A percentile compares a stretch with the other conserved stretches of the same genome.
These are phyloP conservation scores for Herpomyces periplanetae DNA, from an alignment of 2,329 filamentous ascomycete genomes.

Conservation along the genomic window DNA sequence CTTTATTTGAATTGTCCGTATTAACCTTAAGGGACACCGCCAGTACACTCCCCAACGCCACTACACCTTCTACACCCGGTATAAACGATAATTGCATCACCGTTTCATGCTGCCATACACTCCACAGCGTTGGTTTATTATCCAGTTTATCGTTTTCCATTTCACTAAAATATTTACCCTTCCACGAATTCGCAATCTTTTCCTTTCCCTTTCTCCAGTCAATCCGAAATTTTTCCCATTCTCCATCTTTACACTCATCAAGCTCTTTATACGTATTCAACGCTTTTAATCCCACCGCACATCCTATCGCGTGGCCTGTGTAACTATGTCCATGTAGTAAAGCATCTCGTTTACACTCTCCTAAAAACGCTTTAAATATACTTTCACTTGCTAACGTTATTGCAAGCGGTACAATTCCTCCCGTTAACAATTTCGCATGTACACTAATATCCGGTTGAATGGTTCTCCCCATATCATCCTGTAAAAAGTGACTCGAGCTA, in stretches of 20 bases:
- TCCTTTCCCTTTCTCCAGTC: slow-evolving; percentile 9
- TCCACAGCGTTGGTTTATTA: slow-evolving; percentile 13
- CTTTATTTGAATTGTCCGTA: no score
- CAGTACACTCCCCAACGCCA: slow-evolving; percentile 33
- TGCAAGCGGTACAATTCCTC: slow-evolving; percentile 35
- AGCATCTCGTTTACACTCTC: slow-evolving; percentile 33
- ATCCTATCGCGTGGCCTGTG: slow-evolving; percentile 45
- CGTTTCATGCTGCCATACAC: slow-evolving; percentile 23
- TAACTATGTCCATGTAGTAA: slow-evolving; percentile 55
- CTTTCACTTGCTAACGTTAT: slow-evolving; percentile 30
- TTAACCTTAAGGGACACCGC: slow-evolving; percentile 18
- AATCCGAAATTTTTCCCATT: slow-evolving; percentile 16
- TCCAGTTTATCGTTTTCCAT: neutral
- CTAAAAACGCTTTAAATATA: slow-evolving; percentile 29
- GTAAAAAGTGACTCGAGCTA: slow-evolving; percentile 26
- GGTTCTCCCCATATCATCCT: no score
- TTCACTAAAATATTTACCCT: neutral
- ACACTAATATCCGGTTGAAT: slow-evolving; percentile 32
- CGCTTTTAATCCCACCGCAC: slow-evolving; percentile 29
- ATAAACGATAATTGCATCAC: slow-evolving; percentile 17
- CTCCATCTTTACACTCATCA: slow-evolving; percentile 13
- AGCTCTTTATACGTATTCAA: slow-evolving; percentile 18
- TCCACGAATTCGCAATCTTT: neutral
- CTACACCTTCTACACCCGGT: slow-evolving; percentile 18
- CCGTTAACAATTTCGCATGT: slow-evolving; percentile 48